Conservation (phyloP, 371 early-diverging fungal genomes). For the Mucor mucedo region DNA sequence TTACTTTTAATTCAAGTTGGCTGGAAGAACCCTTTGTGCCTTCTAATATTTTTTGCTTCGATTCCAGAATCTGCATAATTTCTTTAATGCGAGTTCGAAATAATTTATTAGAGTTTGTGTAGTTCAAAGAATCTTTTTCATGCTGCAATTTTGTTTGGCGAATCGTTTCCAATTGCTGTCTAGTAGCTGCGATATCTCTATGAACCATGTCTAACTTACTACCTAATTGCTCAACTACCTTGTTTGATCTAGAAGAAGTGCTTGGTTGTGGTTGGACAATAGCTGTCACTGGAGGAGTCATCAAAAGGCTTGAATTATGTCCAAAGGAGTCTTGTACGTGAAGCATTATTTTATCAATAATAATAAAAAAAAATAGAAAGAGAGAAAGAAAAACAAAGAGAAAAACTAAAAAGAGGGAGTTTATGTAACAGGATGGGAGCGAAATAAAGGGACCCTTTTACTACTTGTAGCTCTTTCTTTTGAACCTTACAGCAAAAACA, state of each 20-base stretch:
- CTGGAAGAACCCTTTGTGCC: constrained; percentile 42
- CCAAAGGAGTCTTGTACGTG: constrained; percentile 37
- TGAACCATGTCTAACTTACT: constrained; percentile 34
- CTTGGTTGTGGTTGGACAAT: constrained; percentile 42
- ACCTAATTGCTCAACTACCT: constrained; percentile 46
- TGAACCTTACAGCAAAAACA: neutral
- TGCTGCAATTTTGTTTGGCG: constrained; percentile 36
- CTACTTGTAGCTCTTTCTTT: too few relatives aligned
- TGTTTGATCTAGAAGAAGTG: constrained; percentile 39
- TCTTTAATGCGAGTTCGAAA: constrained; percentile 40
- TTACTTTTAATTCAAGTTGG: constrained; percentile 46
- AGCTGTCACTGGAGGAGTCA: constrained; percentile 25
- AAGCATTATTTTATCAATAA: constrained; percentile 16
- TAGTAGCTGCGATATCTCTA: constrained; percentile 35
- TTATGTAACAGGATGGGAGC: constrained; percentile 3
- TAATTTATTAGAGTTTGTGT: constrained; percentile 39
- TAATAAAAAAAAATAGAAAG: constrained; percentile 2
- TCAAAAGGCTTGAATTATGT: constrained; percentile 27
- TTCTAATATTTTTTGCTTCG: constrained; percentile 47
- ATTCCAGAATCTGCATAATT: constrained; percentile 46
- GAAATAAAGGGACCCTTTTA: constrained; percentile 7
- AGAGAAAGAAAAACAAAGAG: constrained; percentile 4
- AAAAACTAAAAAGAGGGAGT: constrained; percentile 7
- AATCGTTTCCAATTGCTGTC: constrained; percentile 38
- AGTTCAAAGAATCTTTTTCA: constrained; percentile 34